Percentiles rank a stretch among this genome's conserved stretches.
These are phyloP conservation scores for Penicillium sp. DNA, from an alignment of 2,329 filamentous ascomycete genomes.

Conservation along the genomic window DNA sequence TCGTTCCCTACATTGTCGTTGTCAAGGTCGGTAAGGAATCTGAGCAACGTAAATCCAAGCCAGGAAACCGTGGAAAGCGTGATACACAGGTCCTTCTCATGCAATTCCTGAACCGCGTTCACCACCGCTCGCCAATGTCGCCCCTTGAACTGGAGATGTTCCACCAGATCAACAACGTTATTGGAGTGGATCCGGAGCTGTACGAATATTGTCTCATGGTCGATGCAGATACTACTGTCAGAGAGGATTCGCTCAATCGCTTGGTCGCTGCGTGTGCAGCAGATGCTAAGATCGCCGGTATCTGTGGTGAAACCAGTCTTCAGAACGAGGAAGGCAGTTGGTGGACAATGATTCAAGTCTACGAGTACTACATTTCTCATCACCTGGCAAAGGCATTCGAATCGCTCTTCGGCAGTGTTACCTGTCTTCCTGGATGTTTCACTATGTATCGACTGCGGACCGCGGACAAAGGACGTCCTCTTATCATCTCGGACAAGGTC, in stretches of 20 bases:
- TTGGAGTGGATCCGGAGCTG: conserved; percentile 93
- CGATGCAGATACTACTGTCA: conserved; percentile 93
- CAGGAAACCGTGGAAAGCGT: conserved; percentile 96
- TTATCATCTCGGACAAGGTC: conserved; percentile 88
- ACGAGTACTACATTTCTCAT: conserved; percentile 99
- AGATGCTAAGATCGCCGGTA: conserved; percentile 93
- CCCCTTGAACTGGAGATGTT: conserved; percentile 97
- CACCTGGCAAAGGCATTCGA: conserved; percentile 96
- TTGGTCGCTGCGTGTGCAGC: conserved; percentile 91
- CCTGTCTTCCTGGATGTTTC: conserved; percentile 99
- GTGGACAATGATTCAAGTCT: conserved; percentile 99
- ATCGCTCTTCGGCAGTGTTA: conserved; percentile 95
- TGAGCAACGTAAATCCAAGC: conserved; percentile 86
- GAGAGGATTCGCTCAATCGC: conserved; percentile 87
- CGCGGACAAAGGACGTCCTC: conserved; percentile 86
- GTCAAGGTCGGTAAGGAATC: conserved; percentile 98
- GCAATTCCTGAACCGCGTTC: conserved; percentile 97
- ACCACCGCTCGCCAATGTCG: conserved; percentile 91
- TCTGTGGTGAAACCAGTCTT: conserved; percentile 93
- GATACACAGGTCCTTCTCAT: conserved; percentile 95
- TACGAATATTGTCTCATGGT: conserved; percentile 98
- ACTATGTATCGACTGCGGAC: conserved; percentile 97
- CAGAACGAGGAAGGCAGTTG: conserved; percentile 93
- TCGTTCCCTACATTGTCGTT: conserved; percentile 92
- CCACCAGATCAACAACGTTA: conserved; percentile 99